Conservation (phyloP, 176 grass and related monocot species). For the Bromus sterilis region DNA sequence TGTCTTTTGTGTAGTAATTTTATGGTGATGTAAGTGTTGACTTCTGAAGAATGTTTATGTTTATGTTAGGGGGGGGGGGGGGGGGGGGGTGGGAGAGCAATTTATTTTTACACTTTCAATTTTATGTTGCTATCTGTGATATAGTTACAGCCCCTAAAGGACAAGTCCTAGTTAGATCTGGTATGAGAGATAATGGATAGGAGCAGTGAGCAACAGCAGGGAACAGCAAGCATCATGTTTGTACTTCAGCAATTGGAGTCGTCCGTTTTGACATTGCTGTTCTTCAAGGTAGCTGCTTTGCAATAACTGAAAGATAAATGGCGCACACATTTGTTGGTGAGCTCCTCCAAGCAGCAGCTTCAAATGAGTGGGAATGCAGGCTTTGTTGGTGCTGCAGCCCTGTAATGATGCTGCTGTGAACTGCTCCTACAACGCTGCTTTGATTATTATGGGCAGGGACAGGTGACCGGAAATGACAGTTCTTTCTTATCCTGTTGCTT, state of each 20-base stretch:
- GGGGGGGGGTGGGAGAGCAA: no score
- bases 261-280: background rate
- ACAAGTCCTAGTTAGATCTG: no score
- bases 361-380: background rate
- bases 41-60: background rate
- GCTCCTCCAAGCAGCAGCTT: background rate
- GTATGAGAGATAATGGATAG: no score
- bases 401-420: slow-evolving; percentile 10
- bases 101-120: background rate
- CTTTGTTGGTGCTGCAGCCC: background rate
- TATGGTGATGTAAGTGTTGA: background rate
- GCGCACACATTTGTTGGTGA: slow-evolving; percentile 6
- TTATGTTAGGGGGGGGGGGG: background rate
- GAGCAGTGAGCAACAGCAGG: background rate
- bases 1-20: slow-evolving; percentile 10
- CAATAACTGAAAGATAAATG: background rate
- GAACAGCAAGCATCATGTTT: background rate
- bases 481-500: background rate
- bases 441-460: background rate
- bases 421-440: background rate
- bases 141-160: no score
- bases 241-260: background rate
- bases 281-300: background rate
- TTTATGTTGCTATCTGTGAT: background rate
- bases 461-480: slow-evolving; percentile 10